phyloP scores from a whole-genome alignment of 1,284 basidiomycete genomes.

The Veloporphyrellus conicus region DNA sequence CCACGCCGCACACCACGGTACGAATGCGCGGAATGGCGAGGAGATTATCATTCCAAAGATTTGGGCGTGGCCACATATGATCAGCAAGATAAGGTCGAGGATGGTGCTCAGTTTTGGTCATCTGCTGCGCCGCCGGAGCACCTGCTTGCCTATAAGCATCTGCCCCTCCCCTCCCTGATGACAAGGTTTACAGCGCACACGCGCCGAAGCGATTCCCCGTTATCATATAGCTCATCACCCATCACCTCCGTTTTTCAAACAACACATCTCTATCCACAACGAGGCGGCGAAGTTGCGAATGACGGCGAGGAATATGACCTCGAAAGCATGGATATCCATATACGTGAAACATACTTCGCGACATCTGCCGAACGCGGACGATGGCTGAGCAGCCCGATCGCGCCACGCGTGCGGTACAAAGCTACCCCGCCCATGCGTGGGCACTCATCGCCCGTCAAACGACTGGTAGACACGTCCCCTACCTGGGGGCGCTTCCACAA shows the following conservation, averaged over 20 bases:
- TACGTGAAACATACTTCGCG: slow-evolving; percentile 46
- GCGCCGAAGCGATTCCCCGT: neutral
- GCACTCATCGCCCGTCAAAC: slow-evolving; percentile 37
- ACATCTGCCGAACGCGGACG: slow-evolving; percentile 51
- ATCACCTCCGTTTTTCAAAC: neutral
- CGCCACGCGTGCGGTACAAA: slow-evolving; percentile 19
- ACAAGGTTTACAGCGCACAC: slow-evolving; percentile 14
- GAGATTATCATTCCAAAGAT: slow-evolving; percentile 1
- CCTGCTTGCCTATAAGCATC: slow-evolving; percentile 1
- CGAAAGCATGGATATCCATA: slow-evolving; percentile 33
- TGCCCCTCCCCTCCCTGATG: slow-evolving; percentile 20
- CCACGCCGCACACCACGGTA: slow-evolving; percentile 6
- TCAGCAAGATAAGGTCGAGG: neutral
- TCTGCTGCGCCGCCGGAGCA: neutral
- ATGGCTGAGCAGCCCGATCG: slow-evolving; percentile 47
- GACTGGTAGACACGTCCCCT: slow-evolving; percentile 14
- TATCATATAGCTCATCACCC: slow-evolving; percentile 1
- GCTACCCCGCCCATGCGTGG: slow-evolving; percentile 24
- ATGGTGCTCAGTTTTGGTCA: slow-evolving; percentile 2
- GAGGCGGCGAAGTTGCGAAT: slow-evolving; percentile 17
- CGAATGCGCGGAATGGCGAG: slow-evolving; percentile 6
- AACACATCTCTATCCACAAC: slow-evolving; percentile 4
- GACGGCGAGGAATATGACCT: slow-evolving; percentile 31
- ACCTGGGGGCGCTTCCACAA: slow-evolving; percentile 1
- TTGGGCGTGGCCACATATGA: neutral